Base-by-base conservation (phyloP, 495 filamentous ascomycete species). In the Neurospora sp. region DNA sequence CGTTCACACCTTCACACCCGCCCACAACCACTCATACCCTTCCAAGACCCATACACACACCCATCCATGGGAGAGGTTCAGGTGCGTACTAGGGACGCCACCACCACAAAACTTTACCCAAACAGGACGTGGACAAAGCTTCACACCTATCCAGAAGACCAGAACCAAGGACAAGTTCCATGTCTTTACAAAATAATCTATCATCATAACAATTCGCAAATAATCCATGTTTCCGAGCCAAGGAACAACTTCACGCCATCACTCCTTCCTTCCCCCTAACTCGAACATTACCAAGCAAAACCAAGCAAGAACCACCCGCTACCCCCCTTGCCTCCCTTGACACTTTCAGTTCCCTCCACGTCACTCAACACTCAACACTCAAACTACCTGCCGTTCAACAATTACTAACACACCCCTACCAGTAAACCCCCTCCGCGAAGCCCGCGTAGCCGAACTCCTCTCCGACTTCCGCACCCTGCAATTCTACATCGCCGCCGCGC, bases 391-490 rank as follows among this genome's bases (percentile, higher is more conserved):
- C 31, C 31, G 31, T 35, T 35, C 31, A 35, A 35, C 31, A 4
- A 35, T 35, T 35, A 35, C 81, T 83, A 81, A 83, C 79, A 53
- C 70, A 27, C 3, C 17, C 40, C 10, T 35, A 35, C 31, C 79
- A 97, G 94, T 96, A 74, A 97, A 97, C 82, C 88, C 94, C 75
- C 90, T 90, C 77, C 91, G 94, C 79, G 90, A 91, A 73, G 84
- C 89, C 77, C 90, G 94, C 79, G 88, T 97, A 78, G 89, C 91
- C 78, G 92, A 97, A 80, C 84, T 97, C 73, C 91, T 96, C 76
- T 87, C 87, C 77, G 94, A 97, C 83, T 97, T 94, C 84, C 90
- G 91, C 73, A 91, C 88, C 71, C 87, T 97, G 3, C 91, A 96
- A 77, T 84, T 90, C 78, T 92, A 92, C 79, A 94, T 97, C 80